Evolutionary conservation across 2,329 filamentous ascomycete species (phyloP).

Genomic region (Grosmannia huntii): DNA sequence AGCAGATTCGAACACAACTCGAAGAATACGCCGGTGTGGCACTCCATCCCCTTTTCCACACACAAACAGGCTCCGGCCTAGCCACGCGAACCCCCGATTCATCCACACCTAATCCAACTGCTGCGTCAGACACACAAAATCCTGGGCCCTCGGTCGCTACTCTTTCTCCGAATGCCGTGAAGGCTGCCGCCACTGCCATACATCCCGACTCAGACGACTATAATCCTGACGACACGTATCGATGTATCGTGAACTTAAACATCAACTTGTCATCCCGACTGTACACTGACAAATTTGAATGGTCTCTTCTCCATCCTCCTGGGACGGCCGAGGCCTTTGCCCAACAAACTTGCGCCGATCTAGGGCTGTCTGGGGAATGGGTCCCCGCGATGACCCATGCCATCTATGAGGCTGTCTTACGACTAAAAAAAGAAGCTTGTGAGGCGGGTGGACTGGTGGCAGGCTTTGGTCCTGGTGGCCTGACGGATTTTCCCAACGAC

Average conservation of each 20-base stretch:
- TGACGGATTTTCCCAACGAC: conserved; percentile 73
- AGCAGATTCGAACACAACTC: conserved; percentile 85
- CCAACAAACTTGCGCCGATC: conserved; percentile 80
- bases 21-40: conserved; percentile 95
- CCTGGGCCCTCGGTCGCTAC: not conserved
- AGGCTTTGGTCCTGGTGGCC: conserved; percentile 38
- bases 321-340: conserved; percentile 89
- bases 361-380: conserved; percentile 87
- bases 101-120: conserved; percentile 18
- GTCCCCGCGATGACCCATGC: conserved; percentile 87
- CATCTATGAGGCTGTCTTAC: conserved; percentile 88
- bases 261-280: conserved; percentile 85
- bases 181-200: conserved; percentile 56
- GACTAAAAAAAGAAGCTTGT: conserved; percentile 90
- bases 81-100: not conserved
- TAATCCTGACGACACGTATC: conserved; percentile 88
- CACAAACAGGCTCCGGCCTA: conserved; percentile 15
- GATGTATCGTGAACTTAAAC: conserved; percentile 81
- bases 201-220: conserved; percentile 56
- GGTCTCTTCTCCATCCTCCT: conserved; percentile 84
- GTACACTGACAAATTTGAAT: conserved; percentile 96
- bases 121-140: conserved; percentile 16
- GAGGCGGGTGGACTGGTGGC: conserved; percentile 80
- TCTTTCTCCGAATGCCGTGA: conserved; percentile 28
- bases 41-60: conserved; percentile 81